phyloP scores from a whole-genome alignment of 352 stramenopile genomes.

The Phytophthora brassicae region DNA sequence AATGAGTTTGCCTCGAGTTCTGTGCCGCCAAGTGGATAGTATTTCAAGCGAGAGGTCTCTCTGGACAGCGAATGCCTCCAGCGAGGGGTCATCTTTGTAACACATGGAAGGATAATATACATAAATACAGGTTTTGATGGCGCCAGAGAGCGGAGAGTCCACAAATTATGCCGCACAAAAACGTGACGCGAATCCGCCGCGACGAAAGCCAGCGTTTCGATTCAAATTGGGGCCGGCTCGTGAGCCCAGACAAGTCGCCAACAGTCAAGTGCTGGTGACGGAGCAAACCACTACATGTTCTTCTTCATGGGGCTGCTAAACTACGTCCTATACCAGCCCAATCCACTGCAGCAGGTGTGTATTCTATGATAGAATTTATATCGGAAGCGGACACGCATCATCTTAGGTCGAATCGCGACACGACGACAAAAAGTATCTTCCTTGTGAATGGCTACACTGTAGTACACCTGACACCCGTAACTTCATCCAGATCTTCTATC shows the following conservation, averaged over 20 bases:
- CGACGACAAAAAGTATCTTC: slow-evolving; percentile 37
- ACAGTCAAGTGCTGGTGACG: slow-evolving; percentile 9
- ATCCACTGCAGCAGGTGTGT: slow-evolving; percentile 30
- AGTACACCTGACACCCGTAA: background rate
- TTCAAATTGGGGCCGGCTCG: slow-evolving; percentile 1
- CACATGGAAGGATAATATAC: background rate
- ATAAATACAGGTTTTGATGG: slow-evolving; percentile 13
- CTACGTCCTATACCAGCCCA: slow-evolving; percentile 30
- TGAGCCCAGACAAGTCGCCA: slow-evolving; percentile 13
- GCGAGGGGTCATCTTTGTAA: slow-evolving; percentile 2
- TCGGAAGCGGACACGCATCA: slow-evolving; percentile 3
- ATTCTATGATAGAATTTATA: too few species aligned
- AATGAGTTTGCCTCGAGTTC: slow-evolving; percentile 27
- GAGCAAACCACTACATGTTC: background rate
- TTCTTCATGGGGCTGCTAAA: slow-evolving; percentile 13
- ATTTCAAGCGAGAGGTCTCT: slow-evolving; percentile 7
- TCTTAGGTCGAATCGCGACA: slow-evolving; percentile 3
- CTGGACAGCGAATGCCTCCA: background rate
- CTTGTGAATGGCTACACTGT: slow-evolving; percentile 1
- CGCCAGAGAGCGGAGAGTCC: slow-evolving; percentile 21
- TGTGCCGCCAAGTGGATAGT: slow-evolving; percentile 27
- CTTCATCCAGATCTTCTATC: slow-evolving; percentile 63
- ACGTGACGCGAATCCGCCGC: background rate
- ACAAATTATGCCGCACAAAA: slow-evolving; percentile 33
- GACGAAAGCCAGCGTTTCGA: slow-evolving; percentile 9